Conservation (phyloP, 2,329 filamentous ascomycete genomes). For the Botrytis medusae region DNA sequence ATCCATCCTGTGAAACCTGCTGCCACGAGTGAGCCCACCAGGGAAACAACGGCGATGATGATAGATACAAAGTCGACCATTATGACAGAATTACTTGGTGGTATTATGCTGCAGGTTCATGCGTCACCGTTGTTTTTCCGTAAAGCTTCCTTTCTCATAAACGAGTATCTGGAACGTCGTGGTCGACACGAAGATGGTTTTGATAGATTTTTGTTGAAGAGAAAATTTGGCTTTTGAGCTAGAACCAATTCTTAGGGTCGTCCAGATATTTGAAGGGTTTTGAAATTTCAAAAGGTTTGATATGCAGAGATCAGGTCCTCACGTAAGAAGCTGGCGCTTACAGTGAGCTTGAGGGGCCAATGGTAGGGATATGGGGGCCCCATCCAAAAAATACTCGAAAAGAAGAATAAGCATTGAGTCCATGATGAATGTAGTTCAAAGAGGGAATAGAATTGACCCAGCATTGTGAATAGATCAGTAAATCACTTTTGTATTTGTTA, state of each 20-base stretch:
- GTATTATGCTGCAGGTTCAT: neutral
- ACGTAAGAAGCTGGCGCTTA: conserved; percentile 16
- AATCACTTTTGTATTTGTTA: neutral
- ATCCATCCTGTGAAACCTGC: conserved; percentile 36
- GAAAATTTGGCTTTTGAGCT: neutral
- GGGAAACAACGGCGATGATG: conserved; percentile 34
- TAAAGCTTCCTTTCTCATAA: neutral
- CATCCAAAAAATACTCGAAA: neutral
- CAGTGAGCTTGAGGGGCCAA: neutral
- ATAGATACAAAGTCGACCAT: conserved; percentile 34
- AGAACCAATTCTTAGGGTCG: neutral
- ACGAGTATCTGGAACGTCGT: neutral
- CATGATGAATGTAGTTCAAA: neutral
- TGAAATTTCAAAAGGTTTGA: neutral
- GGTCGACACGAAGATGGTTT: neutral
- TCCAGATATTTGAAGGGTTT: neutral
- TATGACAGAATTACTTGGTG: neutral
- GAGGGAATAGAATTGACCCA: neutral
- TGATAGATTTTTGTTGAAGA: neutral
- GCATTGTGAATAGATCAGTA: neutral
- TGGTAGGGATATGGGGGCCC: neutral
- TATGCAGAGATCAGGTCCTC: neutral
- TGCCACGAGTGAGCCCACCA: conserved; percentile 33
- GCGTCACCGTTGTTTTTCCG: neutral
- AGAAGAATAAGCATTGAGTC: neutral